Base-by-base conservation (phyloP, 768 basidiomycete species). In the Naganishia antarctica region DNA sequence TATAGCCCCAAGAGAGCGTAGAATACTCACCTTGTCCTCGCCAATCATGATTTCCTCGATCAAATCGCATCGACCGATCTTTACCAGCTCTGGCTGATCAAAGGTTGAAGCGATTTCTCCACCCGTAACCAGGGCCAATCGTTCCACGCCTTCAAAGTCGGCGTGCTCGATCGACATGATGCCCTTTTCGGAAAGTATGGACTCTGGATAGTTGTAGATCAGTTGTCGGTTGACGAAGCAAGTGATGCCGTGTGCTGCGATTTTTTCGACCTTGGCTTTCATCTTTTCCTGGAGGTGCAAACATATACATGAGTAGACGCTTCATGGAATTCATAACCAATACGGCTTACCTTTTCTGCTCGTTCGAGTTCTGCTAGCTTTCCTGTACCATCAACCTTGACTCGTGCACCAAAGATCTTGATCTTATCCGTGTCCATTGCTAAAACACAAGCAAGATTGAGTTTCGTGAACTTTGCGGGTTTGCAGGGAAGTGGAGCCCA, bases 401-500 rank as follows among this genome's bases (percentile, higher is more conserved):
- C 86, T 40, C 91, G 84, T 0, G 96, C 94, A 45, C 96, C 96
- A 67, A 99, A 99, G 66, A 99, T 88, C 80, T 99, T 99, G 82
- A 98, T 96, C 79, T 99, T 99, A 80, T 99, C 96, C 28, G 96
- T 99, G 80, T 99, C 96, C 96, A 98, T 98, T 3, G 96, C 92
- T 93, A n/a, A n/a, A n/a, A n/a, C n/a, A n/a, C n/a, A n/a, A n/a
- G n/a, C n/a, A n/a, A n/a, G n/a, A n/a, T n/a, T n/a, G n/a, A n/a
- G n/a, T n/a, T n/a, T n/a, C n/a, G n/a, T n/a, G n/a, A n/a, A 37
- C 8, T 15, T 37, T 37, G 15, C 34, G 2, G 34, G 41, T 23
- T 18, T 26, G 28, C 16, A 41, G 28, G 18, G 8, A 13, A 11
- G 32, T 15, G 26, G 47, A 11, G 79, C 90, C 69, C 72, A 92